Conservation (phyloP, 176 grass and related monocot species). For the Ampelocalamus luodianensis region DNA sequence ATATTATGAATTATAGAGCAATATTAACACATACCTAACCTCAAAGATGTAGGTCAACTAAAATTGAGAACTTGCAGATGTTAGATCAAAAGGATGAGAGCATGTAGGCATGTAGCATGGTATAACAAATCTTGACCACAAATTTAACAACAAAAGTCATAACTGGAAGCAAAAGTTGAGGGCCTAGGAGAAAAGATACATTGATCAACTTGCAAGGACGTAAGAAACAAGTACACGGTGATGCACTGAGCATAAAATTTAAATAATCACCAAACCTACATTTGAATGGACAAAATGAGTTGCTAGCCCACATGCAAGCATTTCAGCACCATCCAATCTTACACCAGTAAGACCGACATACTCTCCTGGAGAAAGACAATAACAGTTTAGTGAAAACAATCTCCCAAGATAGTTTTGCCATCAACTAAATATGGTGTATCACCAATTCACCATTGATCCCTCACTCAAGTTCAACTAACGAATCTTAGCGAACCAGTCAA, state of each 20-base stretch:
- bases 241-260: background rate
- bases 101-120: background rate
- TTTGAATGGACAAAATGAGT: conserved; percentile 88
- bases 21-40: conserved; percentile 17
- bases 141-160: background rate
- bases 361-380: conserved; percentile 72
- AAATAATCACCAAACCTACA: conserved; percentile 54
- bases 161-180: background rate
- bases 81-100: conserved; percentile 16
- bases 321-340: conserved; percentile 87
- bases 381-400: conserved; percentile 38
- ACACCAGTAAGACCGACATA: conserved; percentile 89
- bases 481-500: background rate
- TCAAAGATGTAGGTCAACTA: conserved; percentile 20
- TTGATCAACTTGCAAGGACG: background rate
- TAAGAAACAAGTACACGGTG: conserved; percentile 6
- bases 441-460: background rate
- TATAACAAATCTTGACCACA: conserved; percentile 11
- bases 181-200: background rate
- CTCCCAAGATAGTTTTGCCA: background rate
- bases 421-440: conserved; percentile 22
- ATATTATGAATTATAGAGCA: conserved; percentile 36
- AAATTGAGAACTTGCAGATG: conserved; percentile 34
- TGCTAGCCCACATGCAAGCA: conserved; percentile 90
- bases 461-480: conserved; percentile 2